phyloP scores from a whole-genome alignment of 306 rosid genomes.

The Lathyrus sativus region DNA sequence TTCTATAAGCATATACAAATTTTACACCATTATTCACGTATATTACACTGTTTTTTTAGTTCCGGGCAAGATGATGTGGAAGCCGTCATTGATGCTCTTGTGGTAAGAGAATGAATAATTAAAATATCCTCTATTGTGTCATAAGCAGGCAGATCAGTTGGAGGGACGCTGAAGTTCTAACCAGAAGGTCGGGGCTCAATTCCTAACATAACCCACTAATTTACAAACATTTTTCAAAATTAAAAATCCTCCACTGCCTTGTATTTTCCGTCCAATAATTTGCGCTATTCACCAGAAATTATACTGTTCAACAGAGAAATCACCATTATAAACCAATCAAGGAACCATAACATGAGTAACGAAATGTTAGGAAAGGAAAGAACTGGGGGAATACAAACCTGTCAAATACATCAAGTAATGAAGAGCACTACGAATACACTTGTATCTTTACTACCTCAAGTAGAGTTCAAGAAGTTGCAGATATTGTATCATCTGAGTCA shows the following conservation, averaged over 20 bases:
- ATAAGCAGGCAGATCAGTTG: background rate
- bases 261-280: conserved; percentile 3
- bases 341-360: conserved; percentile 16
- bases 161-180: background rate
- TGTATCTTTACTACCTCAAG: conserved; percentile 10
- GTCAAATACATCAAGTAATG: conserved; percentile 5
- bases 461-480: conserved; percentile 42
- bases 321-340: conserved; percentile 1
- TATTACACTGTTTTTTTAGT: conserved; percentile 2
- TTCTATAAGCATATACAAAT: conserved; percentile 34
- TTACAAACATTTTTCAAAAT: background rate
- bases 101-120: background rate
- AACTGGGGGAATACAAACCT: conserved; percentile 33
- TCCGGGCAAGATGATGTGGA: conserved; percentile 1
- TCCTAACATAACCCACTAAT: background rate
- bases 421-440: conserved; percentile 6
- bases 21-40: background rate
- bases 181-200: background rate
- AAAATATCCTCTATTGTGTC: background rate
- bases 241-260: conserved; percentile 1
- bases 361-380: background rate
- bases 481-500: conserved; percentile 62
- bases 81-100: background rate
- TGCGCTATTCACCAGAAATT: conserved; percentile 5
- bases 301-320: conserved; percentile 33